These are phyloP conservation scores for Salix arbutifolia DNA, from an alignment of 345 rosid species.

Conservation along the genomic window DNA sequence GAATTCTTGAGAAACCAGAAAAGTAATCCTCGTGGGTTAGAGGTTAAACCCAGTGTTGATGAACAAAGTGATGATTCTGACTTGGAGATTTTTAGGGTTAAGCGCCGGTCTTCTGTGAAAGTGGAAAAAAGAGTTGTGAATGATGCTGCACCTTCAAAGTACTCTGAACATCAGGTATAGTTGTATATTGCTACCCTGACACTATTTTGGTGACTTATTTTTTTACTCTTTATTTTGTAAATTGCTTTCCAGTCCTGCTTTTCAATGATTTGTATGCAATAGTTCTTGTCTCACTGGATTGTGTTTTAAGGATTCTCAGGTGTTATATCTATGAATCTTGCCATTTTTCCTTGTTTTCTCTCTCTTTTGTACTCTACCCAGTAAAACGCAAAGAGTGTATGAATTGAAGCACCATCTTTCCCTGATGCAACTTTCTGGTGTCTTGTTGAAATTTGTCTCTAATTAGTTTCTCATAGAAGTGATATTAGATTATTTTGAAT, in stretches of 20 bases:
- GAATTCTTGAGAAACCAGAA: conserved; percentile 24
- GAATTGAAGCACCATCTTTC: background rate
- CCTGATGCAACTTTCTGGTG: background rate
- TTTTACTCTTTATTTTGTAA: background rate
- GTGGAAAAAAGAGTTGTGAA: conserved; percentile 50
- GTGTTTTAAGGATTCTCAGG: background rate
- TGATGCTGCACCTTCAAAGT: conserved; percentile 34
- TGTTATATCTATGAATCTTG: background rate
- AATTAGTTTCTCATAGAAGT: background rate
- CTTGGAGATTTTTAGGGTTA: conserved; percentile 77
- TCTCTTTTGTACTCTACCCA: background rate
- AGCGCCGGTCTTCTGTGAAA: conserved; percentile 75
- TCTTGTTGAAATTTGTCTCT: background rate
- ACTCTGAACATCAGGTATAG: conserved; percentile 60
- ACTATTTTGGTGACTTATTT: background rate
- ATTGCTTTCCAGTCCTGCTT: background rate
- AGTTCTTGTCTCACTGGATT: background rate
- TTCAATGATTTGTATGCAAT: background rate
- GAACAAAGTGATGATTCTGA: conserved; percentile 82
- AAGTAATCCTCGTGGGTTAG: conserved; percentile 26
- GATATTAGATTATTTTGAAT: background rate
- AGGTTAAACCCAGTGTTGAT: conserved; percentile 26
- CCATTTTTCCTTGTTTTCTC: background rate
- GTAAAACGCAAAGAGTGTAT: background rate
- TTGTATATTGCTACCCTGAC: background rate